Evolutionary conservation across 2,329 filamentous ascomycete species (phyloP).

Genomic region (Talaromyces marneffei): DNA sequence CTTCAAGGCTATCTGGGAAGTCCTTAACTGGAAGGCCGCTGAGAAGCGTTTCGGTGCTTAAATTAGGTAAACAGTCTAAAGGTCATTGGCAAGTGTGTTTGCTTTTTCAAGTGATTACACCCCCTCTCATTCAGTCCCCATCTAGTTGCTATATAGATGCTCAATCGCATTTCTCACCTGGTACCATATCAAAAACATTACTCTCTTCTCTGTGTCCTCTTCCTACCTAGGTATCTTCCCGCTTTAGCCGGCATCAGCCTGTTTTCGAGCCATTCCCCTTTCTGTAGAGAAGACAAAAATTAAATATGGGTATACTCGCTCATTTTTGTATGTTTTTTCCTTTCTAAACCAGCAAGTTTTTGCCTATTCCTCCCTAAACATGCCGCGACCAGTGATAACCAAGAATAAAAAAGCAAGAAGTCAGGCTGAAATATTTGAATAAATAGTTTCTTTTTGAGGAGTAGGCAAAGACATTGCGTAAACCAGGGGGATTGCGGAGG

Average conservation of each 20-base stretch:
- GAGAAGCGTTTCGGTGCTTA: constrained; percentile 59
- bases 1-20: constrained; percentile 89
- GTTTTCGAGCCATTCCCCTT: not conserved
- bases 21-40: constrained; percentile 91
- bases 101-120: not conserved
- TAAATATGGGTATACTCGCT: not conserved
- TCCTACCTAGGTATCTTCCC: no score
- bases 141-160: not conserved
- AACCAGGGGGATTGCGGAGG: not conserved
- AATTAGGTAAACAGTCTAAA: not conserved
- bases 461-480: not conserved
- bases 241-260: not conserved
- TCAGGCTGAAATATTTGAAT: not conserved
- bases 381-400: not conserved
- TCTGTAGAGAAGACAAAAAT: not conserved
- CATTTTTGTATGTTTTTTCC: not conserved
- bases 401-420: not conserved
- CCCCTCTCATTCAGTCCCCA: not conserved
- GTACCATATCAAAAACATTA: not conserved
- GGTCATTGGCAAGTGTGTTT: not conserved
- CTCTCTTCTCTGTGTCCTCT: not conserved
- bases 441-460: not conserved
- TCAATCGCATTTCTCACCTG: not conserved
- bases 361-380: not conserved
- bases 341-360: not conserved